Base-by-base conservation (phyloP, 169 alveolate species). In the Cryptosporidium sp. region DNA sequence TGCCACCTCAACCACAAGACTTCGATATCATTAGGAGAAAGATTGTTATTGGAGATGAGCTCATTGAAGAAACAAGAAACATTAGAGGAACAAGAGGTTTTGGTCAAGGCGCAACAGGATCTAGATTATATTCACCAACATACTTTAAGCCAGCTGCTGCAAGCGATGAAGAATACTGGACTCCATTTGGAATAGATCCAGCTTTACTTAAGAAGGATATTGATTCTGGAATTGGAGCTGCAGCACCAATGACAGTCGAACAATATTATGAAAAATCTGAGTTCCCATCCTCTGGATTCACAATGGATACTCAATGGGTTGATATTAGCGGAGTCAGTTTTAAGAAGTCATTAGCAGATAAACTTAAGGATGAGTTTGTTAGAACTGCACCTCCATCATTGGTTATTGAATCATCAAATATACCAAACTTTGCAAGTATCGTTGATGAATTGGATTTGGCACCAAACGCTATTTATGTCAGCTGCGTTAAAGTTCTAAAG, bases 1-100 rank as follows among this genome's bases (percentile, higher is more conserved):
- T 80, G 89, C 89, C 89, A 42, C 89, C 89, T 16, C 65, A 80
- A 29, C 53, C 89, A 62, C 73, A 44, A 18, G 89, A 80, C 12
- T 62, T n/a, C 29, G 89, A 80, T 60, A 1, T 44, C 37, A 65
- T 80, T 26, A 65, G 62, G n/a, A 70, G 51, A 18, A 69, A 69
- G 37, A 21, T 73, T 16, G 70, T 73, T 21, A 53, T 73, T 31
- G 86, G 86, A n/a, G 86, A 73, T 39, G 70, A 73, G 12, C 52
- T 73, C 7, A 35, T 73, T 9, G 71, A 73, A 23, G 86, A 73
- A 18, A 56, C 86, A 5, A 73, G 86, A 56, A 16, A 53, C 21
- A 56, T 73, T 33, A 37, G 70, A 52, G 85, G 85, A 53, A 2
- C 21, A 29, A 37, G 69, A 16, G 51, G 21, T 31, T 26, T 71